These are phyloP conservation scores for Cercospora sesami DNA, from an alignment of 2,329 filamentous ascomycete genomes.

Conservation along the genomic window DNA sequence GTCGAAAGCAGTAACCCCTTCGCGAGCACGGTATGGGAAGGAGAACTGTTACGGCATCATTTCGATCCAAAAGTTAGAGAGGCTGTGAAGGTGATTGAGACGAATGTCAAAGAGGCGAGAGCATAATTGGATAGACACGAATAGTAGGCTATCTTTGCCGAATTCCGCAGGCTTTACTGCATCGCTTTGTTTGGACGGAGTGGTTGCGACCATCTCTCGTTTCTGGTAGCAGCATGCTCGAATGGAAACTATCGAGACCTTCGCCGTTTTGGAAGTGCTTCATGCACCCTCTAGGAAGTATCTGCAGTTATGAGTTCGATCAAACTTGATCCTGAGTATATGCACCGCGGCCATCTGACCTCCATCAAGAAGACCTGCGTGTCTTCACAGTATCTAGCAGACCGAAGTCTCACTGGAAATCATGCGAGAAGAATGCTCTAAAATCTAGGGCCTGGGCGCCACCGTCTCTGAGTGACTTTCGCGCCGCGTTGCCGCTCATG, in stretches of 20 bases:
- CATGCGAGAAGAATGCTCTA: neutral
- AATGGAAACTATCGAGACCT: neutral
- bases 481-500: neutral
- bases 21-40: slow-evolving; percentile 88
- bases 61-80: slow-evolving; percentile 85
- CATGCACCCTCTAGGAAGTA: neutral
- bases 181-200: neutral
- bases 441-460: neutral
- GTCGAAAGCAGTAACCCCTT: slow-evolving; percentile 89
- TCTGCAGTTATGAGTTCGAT: neutral
- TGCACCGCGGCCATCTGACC: neutral
- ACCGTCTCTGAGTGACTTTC: neutral
- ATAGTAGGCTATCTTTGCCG: neutral
- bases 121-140: neutral
- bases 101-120: slow-evolving; percentile 29
- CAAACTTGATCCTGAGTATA: neutral
- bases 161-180: neutral
- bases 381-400: neutral
- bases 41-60: slow-evolving; percentile 79
- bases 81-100: slow-evolving; percentile 42
- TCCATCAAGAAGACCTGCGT: neutral
- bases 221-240: neutral
- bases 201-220: neutral
- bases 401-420: neutral
- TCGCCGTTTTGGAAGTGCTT: neutral